Conservation (phyloP, 2,329 filamentous ascomycete genomes). For the Chaetothyriales sp. region DNA sequence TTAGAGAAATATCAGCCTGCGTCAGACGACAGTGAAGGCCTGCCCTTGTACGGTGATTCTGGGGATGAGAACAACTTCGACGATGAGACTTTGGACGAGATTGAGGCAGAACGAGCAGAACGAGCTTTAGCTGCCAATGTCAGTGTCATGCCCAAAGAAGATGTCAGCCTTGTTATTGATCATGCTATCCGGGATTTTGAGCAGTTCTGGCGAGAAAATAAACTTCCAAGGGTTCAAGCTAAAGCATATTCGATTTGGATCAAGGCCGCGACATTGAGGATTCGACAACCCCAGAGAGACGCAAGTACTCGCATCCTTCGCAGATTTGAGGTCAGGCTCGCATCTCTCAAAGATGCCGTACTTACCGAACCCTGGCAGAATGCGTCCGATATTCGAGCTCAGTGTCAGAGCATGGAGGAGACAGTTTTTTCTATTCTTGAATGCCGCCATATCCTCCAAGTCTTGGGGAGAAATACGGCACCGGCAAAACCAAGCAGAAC, state of each 20-base stretch:
- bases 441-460: constrained; percentile 31
- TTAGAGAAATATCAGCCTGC: constrained; percentile 32
- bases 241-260: constrained; percentile 52
- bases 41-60: constrained; percentile 45
- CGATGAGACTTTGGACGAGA: constrained; percentile 47
- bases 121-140: constrained; percentile 18
- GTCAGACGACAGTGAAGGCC: constrained; percentile 29
- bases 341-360: constrained; percentile 43
- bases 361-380: constrained; percentile 39
- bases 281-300: constrained; percentile 31
- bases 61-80: constrained; percentile 41
- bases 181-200: constrained; percentile 39
- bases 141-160: constrained; percentile 21
- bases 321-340: constrained; percentile 39
- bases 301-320: constrained; percentile 31
- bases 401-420: constrained; percentile 48
- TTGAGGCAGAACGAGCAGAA: constrained; percentile 41
- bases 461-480: constrained; percentile 26
- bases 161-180: constrained; percentile 42
- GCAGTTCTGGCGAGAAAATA: constrained; percentile 44
- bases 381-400: constrained; percentile 38
- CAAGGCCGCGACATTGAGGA: constrained; percentile 34
- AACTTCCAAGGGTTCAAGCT: constrained; percentile 41
- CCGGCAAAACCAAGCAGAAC: constrained; percentile 15
- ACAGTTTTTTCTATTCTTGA: constrained; percentile 46